Evolutionary conservation across 352 stramenopile species (phyloP).

Genomic region (Globisporangium nodosum): DNA sequence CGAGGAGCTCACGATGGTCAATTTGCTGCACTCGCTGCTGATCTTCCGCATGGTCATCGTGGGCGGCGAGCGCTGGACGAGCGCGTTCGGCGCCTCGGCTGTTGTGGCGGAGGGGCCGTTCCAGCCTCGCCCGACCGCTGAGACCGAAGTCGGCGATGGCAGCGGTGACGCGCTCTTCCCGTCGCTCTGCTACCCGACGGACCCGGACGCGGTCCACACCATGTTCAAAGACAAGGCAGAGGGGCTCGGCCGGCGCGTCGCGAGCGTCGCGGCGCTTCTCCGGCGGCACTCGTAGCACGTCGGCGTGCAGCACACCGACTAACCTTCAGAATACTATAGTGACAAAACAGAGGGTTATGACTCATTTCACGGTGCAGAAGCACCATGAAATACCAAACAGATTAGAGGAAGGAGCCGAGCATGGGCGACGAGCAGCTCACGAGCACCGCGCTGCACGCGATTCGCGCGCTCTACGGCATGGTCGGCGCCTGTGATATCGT

Average conservation of each 20-base stretch:
- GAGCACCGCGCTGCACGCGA: slow-evolving; percentile 37
- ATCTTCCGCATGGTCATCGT: slow-evolving; percentile 86
- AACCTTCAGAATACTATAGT: too few species aligned
- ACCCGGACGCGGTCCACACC: slow-evolving; percentile 50
- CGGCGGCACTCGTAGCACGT: slow-evolving; percentile 8
- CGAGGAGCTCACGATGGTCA: slow-evolving; percentile 84
- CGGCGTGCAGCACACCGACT: background rate
- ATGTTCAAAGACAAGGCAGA: slow-evolving; percentile 84
- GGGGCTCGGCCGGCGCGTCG: slow-evolving; percentile 63
- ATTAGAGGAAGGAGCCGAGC: background rate
- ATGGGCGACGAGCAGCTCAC: slow-evolving; percentile 26
- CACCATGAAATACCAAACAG: too few species aligned
- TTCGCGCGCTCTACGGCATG: slow-evolving; percentile 61
- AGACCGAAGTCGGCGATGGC: too few species aligned
- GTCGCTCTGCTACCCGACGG: slow-evolving; percentile 43
- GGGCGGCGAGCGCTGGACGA: slow-evolving; percentile 81
- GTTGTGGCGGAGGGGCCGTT: slow-evolving; percentile 78
- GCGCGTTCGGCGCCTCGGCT: slow-evolving; percentile 76
- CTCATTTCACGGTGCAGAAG: background rate
- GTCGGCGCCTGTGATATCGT: slow-evolving; percentile 30
- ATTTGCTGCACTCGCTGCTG: slow-evolving; percentile 82
- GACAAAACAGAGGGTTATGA: background rate
- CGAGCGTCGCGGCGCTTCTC: slow-evolving; percentile 38
- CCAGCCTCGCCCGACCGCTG: slow-evolving; percentile 17
- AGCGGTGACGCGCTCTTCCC: slow-evolving; percentile 29